These are phyloP conservation scores for Coleophoma cylindrospora DNA, from an alignment of 2,329 filamentous ascomycete species.

Conservation along the genomic window DNA sequence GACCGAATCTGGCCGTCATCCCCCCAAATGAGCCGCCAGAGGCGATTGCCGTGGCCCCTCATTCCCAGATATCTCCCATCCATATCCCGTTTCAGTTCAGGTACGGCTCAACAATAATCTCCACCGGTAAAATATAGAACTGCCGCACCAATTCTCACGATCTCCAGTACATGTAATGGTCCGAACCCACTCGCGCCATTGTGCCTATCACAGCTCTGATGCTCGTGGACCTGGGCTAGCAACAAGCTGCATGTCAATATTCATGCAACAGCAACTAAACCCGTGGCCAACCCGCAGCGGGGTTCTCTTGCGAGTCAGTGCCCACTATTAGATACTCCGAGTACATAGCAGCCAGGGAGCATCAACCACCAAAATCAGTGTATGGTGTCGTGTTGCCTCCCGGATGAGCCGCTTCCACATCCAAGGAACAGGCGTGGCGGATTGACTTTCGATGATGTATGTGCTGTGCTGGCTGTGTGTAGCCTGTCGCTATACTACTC, in stretches of 20 bases:
- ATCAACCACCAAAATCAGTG: neutral
- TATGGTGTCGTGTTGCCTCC: neutral
- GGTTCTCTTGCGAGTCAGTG: neutral
- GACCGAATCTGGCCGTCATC: too few relatives aligned
- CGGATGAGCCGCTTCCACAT: neutral
- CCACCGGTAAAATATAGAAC: neutral
- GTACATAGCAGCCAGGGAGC: neutral
- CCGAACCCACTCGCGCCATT: neutral
- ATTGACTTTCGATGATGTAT: neutral
- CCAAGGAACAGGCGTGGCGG: neutral
- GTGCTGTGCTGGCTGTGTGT: too few relatives aligned
- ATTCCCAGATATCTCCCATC: neutral
- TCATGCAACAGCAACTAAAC: slow-evolving; percentile 15
- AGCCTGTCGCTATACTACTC: too few relatives aligned
- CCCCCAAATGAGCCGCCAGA: neutral
- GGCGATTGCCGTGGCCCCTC: neutral
- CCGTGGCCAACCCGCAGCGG: slow-evolving; percentile 11
- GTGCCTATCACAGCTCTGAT: slow-evolving; percentile 7
- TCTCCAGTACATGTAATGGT: neutral
- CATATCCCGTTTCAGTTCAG: neutral
- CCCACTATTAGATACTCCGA: slow-evolving; percentile 10
- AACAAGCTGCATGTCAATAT: slow-evolving; percentile 17
- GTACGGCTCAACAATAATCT: slow-evolving; percentile 1
- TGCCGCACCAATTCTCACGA: neutral
- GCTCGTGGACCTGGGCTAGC: slow-evolving; percentile 8